Percentiles rank a stretch among this genome's conserved stretches.
Conservation (phyloP, 371 early-diverging fungal genomes). For the Circinella umbellata region DNA sequence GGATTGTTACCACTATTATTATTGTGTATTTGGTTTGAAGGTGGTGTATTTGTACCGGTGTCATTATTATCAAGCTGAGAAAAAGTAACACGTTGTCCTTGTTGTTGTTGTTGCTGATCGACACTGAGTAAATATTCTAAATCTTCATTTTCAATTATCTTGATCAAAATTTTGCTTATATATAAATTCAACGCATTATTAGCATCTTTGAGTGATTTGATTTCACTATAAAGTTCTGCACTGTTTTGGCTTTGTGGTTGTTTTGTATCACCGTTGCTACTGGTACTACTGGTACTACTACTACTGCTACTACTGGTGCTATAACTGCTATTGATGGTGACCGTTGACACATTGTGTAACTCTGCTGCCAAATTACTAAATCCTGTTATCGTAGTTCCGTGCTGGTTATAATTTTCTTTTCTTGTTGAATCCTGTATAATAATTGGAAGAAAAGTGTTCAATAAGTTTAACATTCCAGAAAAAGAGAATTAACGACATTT, state of each 20-base stretch:
- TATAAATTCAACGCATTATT: slow-evolving; percentile 67
- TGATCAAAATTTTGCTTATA: slow-evolving; percentile 68
- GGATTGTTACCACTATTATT: background rate
- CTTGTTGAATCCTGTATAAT: background rate
- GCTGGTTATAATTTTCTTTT: background rate
- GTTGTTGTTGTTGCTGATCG: slow-evolving; percentile 17
- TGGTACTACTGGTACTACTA: too few relatives aligned
- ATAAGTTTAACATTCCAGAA: too few relatives aligned
- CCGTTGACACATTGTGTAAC: slow-evolving; percentile 43
- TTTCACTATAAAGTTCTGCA: slow-evolving; percentile 51
- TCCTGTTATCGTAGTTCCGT: background rate
- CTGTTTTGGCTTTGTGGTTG: slow-evolving; percentile 18
- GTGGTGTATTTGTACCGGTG: too few relatives aligned
- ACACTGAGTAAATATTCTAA: slow-evolving; percentile 27
- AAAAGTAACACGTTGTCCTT: background rate
- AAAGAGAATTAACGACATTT: too few relatives aligned
- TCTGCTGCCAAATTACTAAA: slow-evolving; percentile 58
- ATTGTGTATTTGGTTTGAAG: background rate
- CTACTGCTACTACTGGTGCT: too few relatives aligned
- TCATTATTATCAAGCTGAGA: too few relatives aligned
- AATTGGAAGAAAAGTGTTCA: too few relatives aligned
- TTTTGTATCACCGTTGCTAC: slow-evolving; percentile 3
- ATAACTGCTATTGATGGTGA: too few relatives aligned
- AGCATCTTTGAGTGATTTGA: slow-evolving; percentile 55
- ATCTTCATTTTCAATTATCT: slow-evolving; percentile 43